A percentile compares a stretch with the other conserved stretches of the same genome.
Evolutionary conservation across 192 early-diverging fungal species (phyloP).

Genomic region (Thamnidium elegans): DNA sequence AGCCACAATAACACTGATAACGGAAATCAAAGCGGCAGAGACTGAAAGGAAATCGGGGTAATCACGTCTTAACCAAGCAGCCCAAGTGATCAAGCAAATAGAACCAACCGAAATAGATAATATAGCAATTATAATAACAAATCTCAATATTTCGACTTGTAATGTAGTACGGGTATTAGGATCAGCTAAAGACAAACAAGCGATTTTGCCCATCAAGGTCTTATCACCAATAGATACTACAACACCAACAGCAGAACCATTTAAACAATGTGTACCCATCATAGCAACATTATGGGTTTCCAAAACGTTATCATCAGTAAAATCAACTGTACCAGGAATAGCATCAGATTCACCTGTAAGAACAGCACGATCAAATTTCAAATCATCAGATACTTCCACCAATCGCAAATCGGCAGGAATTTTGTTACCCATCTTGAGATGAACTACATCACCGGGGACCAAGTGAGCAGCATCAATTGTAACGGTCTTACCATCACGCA

Average conservation of each 20-base stretch:
- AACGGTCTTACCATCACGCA: slow-evolving; percentile 64
- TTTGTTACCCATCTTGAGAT: slow-evolving; percentile 79
- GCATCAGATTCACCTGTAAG: slow-evolving; percentile 77
- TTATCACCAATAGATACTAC: slow-evolving; percentile 76
- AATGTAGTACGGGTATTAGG: slow-evolving; percentile 48
- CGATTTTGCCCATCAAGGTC: slow-evolving; percentile 77
- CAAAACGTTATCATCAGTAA: slow-evolving; percentile 70
- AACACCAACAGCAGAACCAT: slow-evolving; percentile 70
- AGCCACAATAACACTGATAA: slow-evolving; percentile 68
- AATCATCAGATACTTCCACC: slow-evolving; percentile 57
- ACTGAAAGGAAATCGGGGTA: slow-evolving; percentile 56
- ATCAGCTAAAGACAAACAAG: slow-evolving; percentile 49
- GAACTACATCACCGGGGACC: slow-evolving; percentile 82
- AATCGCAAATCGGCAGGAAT: slow-evolving; percentile 80
- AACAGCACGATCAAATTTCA: slow-evolving; percentile 75
- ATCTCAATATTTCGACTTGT: slow-evolving; percentile 60
- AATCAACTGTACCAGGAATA: slow-evolving; percentile 55
- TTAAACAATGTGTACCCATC: slow-evolving; percentile 62
- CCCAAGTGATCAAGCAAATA: slow-evolving; percentile 42
- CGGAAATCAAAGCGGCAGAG: slow-evolving; percentile 39
- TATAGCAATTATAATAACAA: slow-evolving; percentile 66
- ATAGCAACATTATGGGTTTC: slow-evolving; percentile 85
- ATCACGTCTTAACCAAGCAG: slow-evolving; percentile 53
- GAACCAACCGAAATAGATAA: slow-evolving; percentile 48
- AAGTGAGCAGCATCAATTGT: slow-evolving; percentile 64